Evolutionary conservation across 2,329 filamentous ascomycete species (phyloP), one percentile per base, ranked within the genome.

Genomic region (Cladosporium cucumerinum): DNA sequence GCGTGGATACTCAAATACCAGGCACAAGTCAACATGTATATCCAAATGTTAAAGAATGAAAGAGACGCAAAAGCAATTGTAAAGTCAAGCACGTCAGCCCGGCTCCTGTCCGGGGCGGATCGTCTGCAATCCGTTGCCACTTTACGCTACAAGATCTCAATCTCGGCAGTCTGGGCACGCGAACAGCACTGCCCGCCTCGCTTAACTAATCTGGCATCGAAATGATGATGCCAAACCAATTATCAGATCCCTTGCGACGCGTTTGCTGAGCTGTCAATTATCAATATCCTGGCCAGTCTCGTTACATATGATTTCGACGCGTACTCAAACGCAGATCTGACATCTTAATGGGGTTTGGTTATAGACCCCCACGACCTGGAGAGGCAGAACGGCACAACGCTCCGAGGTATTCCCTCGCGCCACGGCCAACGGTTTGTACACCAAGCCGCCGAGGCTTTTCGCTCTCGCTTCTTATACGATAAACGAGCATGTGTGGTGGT

Each of bases 401-500:
- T 46, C 39, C 39, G 39, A 46, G 39, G 39, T 21, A 46, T 46
- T 8, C n/a, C 39, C 39, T 46, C 12, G 10, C 39, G 39, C 39
- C n/a, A 46, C n/a, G 39, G 39, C 39, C 39, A 46, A 21, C 39
- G 39, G 39, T 46, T 8, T n/a, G 26, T 49, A 59, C 48, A 59
- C 57, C 57, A 59, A 59, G 57, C 36, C 39, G 57, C 57, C 39
- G 25, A 59, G 57, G 26, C 25, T 21, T 30, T 39, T 57, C 32
- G 54, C 28, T 57, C 18, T 49, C 25, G 57, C 57, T 48, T 48
- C 46, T 32, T 5, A 96, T 21, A 96, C 84, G 2, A 96, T 82
- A 0, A 96, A 79, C 63, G 95, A 81, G 0, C 32, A 8, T 32
- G 30, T 7, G n/a, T 23, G 46, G 6, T 23, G 39, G 39, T 46